Conservation (phyloP, 768 basidiomycete genomes). For the Hygrocybe punicea region DNA sequence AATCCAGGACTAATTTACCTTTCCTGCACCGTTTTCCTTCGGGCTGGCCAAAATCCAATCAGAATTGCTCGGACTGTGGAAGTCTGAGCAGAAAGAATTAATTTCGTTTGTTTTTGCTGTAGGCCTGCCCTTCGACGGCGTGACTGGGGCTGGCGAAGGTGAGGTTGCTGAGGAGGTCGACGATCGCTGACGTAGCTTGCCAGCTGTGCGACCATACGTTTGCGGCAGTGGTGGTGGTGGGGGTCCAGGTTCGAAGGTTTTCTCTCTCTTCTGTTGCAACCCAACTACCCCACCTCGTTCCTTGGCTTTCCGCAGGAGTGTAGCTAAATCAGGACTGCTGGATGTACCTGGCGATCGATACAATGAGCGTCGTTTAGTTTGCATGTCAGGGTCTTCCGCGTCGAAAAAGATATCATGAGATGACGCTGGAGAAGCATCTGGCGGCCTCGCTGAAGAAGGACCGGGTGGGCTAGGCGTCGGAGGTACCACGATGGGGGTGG, state of each 20-base stretch:
- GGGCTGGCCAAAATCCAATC: slow-evolving; percentile 51
- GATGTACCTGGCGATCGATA: slow-evolving; percentile 87
- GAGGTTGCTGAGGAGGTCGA: slow-evolving; percentile 38
- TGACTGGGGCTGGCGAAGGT: slow-evolving; percentile 24
- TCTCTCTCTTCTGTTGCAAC: slow-evolving; percentile 10
- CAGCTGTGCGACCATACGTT: slow-evolving; percentile 25
- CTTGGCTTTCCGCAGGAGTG: slow-evolving; percentile 79
- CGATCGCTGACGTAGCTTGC: slow-evolving; percentile 39
- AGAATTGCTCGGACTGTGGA: slow-evolving; percentile 21
- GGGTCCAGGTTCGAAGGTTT: slow-evolving; percentile 24
- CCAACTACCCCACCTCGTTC: slow-evolving; percentile 52
- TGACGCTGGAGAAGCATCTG: slow-evolving; percentile 41
- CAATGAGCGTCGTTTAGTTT: slow-evolving; percentile 77
- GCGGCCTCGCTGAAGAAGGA: slow-evolving; percentile 23
- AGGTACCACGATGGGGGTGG: slow-evolving; percentile 61
- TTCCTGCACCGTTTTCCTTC: slow-evolving; percentile 46
- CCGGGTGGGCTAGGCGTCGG: slow-evolving; percentile 57
- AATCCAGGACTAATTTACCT: slow-evolving; percentile 37
- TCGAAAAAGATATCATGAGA: slow-evolving; percentile 62
- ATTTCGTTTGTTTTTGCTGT: slow-evolving; percentile 18
- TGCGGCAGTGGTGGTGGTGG: slow-evolving; percentile 50
- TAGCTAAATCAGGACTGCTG: slow-evolving; percentile 88
- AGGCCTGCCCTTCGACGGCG: slow-evolving; percentile 37
- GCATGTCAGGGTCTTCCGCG: slow-evolving; percentile 60
- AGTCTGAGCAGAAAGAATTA: not conserved